Percentiles rank a stretch among this genome's conserved stretches.
These are phyloP conservation scores for Cerioporus squamosus DNA, from an alignment of 1,284 basidiomycete species.

Conservation along the genomic window DNA sequence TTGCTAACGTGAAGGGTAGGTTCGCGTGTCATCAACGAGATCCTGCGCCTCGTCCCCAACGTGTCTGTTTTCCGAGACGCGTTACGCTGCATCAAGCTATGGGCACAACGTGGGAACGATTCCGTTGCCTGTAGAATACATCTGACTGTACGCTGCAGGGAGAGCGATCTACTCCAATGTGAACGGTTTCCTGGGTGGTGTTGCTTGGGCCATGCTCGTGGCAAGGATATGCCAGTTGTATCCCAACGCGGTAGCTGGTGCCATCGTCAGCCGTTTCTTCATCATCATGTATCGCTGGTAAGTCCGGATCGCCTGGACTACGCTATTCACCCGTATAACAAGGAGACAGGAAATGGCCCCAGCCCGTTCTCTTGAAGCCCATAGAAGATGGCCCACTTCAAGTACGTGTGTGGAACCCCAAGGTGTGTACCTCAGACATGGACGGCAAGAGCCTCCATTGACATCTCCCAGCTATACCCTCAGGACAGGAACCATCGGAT, in stretches of 20 bases:
- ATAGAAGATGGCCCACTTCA: slow-evolving; percentile 95
- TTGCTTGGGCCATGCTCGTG: slow-evolving; percentile 98
- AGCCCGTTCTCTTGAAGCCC: slow-evolving; percentile 94
- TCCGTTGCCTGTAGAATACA: slow-evolving; percentile 7
- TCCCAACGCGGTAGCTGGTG: slow-evolving; percentile 92
- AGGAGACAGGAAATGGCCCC: slow-evolving; percentile 90
- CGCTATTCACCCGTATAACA: slow-evolving; percentile 14
- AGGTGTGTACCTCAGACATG: slow-evolving; percentile 47
- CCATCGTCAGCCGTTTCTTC: slow-evolving; percentile 96
- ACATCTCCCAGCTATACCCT: slow-evolving; percentile 76
- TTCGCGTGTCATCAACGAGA: slow-evolving; percentile 96
- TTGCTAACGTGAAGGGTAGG: slow-evolving; percentile 48
- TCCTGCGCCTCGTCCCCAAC: slow-evolving; percentile 93
- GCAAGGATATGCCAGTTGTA: slow-evolving; percentile 99
- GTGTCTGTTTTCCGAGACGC: slow-evolving; percentile 94
- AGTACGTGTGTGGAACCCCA: slow-evolving; percentile 98
- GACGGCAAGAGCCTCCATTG: background rate
- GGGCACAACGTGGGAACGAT: slow-evolving; percentile 85
- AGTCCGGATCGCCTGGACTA: slow-evolving; percentile 31
- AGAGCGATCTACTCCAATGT: slow-evolving; percentile 98
- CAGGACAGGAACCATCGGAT: slow-evolving; percentile 94
- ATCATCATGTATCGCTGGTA: slow-evolving; percentile 97
- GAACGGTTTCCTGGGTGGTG: slow-evolving; percentile 98
- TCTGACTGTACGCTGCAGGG: slow-evolving; percentile 47
- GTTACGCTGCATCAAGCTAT: slow-evolving; percentile 94